Evolutionary conservation across 495 filamentous ascomycete species (phyloP).

Genomic region (Hypomontagnella submonticulosa): DNA sequence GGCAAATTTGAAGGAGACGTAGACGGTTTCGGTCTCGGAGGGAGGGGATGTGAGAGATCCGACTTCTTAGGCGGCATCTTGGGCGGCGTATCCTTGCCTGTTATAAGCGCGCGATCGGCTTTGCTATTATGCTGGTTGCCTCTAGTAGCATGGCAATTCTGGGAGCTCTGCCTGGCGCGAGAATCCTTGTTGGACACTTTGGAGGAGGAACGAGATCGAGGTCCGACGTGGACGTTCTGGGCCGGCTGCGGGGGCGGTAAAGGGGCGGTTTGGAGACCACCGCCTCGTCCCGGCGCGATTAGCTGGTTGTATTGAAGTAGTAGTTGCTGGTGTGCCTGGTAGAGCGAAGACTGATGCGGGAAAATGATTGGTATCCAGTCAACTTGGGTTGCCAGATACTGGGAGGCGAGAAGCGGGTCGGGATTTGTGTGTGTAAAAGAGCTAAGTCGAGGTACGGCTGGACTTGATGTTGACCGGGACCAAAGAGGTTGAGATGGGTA

Average conservation of each 20-base stretch:
- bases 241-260: slow-evolving; percentile 59
- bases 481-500: slow-evolving; percentile 57
- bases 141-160: slow-evolving; percentile 71
- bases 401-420: slow-evolving; percentile 29
- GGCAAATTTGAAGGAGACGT: slow-evolving; percentile 44
- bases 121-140: slow-evolving; percentile 57
- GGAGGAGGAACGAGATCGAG: slow-evolving; percentile 62
- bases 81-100: slow-evolving; percentile 58
- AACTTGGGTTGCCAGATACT: slow-evolving; percentile 52
- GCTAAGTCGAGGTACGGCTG: slow-evolving; percentile 43
- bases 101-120: slow-evolving; percentile 67
- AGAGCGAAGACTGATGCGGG: slow-evolving; percentile 61
- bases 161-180: slow-evolving; percentile 53
- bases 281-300: slow-evolving; percentile 61
- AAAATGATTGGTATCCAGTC: slow-evolving; percentile 61
- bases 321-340: slow-evolving; percentile 64
- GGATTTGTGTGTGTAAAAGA: slow-evolving; percentile 37
- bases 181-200: slow-evolving; percentile 63
- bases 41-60: slow-evolving; percentile 45
- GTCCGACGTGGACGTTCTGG: slow-evolving; percentile 59
- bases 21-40: slow-evolving; percentile 51
- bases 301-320: slow-evolving; percentile 67
- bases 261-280: slow-evolving; percentile 58
- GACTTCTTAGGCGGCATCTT: slow-evolving; percentile 63
- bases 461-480: slow-evolving; percentile 50